These are phyloP conservation scores for Xerophyta viscosa DNA, from an alignment of 106 monocot genomes.

Conservation along the genomic window DNA sequence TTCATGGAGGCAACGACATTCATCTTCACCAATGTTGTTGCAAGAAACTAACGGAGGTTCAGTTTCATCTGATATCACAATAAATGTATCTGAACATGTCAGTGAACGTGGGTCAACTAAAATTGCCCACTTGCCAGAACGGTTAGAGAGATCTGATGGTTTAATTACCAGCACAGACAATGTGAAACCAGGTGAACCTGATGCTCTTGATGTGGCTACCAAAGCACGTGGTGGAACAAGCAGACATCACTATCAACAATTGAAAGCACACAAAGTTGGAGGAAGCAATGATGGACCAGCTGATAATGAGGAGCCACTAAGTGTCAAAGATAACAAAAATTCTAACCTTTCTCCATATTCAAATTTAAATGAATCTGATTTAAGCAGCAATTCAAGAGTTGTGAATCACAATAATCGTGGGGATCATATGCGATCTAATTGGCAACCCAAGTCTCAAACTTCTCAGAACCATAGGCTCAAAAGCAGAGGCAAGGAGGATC, in stretches of 20 bases:
- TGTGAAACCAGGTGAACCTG: neutral
- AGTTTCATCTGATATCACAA: conserved; percentile 5
- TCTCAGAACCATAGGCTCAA: neutral
- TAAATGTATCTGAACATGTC: conserved; percentile 9
- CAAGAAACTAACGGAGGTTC: conserved; percentile 14
- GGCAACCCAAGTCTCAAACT: conserved; percentile 12
- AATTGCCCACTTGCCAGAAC: neutral
- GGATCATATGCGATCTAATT: conserved; percentile 1
- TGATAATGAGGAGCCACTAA: neutral
- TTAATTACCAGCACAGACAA: neutral
- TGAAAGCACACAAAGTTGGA: neutral
- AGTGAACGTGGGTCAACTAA: conserved; percentile 15
- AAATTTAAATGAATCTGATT: neutral
- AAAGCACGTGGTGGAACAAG: neutral
- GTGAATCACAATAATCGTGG: neutral
- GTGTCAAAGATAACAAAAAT: neutral
- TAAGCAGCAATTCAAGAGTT: neutral
- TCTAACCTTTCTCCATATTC: neutral
- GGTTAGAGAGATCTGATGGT: conserved; percentile 10
- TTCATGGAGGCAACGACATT: conserved; percentile 59
- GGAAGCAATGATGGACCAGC: neutral
- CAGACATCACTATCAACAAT: neutral
- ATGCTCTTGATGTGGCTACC: neutral
- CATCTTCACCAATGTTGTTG: conserved; percentile 9
- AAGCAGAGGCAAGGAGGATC: neutral